Evolutionary conservation across 306 rosid species (phyloP).

Genomic region (Trifolium repens): DNA sequence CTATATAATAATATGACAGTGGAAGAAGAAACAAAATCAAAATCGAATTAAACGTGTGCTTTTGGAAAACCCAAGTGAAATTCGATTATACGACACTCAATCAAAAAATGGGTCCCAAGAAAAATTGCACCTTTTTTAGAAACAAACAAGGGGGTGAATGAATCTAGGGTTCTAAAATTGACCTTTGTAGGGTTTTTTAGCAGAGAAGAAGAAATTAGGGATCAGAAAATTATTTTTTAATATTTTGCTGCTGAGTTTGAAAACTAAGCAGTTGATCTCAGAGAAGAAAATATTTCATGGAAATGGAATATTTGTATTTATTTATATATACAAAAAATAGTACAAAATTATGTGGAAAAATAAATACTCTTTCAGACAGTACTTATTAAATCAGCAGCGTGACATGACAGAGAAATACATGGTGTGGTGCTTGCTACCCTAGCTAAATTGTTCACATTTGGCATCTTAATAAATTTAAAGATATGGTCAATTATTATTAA

Average conservation of each 20-base stretch:
- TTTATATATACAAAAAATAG: constrained; percentile 41
- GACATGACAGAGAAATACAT: constrained; percentile 12
- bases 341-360: not conserved
- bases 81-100: not conserved
- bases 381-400: not conserved
- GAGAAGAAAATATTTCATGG: constrained; percentile 29
- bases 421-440: not conserved
- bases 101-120: constrained; percentile 18
- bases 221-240: constrained; percentile 39
- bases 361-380: not conserved
- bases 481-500: constrained; percentile 5
- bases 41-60: constrained; percentile 39
- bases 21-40: constrained; percentile 20
- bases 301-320: constrained; percentile 29
- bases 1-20: not conserved
- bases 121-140: constrained; percentile 22
- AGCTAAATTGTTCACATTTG: constrained; percentile 37
- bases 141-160: constrained; percentile 33
- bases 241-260: constrained; percentile 39
- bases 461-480: constrained; percentile 5
- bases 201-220: constrained; percentile 57
- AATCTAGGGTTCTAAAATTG: constrained; percentile 45
- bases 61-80: constrained; percentile 25
- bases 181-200: constrained; percentile 40
- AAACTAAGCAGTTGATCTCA: constrained; percentile 38